Base-by-base conservation (phyloP, 352 stramenopile genomes). In the Lagenidium sp. region DNA sequence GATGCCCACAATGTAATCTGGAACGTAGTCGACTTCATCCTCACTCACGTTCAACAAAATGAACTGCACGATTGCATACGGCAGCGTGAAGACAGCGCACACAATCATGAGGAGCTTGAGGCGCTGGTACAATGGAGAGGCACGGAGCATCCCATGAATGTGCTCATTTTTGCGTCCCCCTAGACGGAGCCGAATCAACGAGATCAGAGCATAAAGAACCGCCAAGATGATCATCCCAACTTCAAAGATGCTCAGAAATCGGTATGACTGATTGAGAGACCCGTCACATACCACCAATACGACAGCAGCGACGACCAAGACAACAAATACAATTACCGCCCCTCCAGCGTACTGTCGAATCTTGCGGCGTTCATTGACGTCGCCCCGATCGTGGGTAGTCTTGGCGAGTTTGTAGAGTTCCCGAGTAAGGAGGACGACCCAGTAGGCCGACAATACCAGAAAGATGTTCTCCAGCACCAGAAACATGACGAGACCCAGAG, bases 41-140 rank as follows among this genome's bases (percentile, higher is more conserved):
- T 64, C 47, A 5, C 45, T 52, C 41, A 85, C 50, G 13, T 50
- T 51, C n/a, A 85, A 45, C 24, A 85, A 38, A 15, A 28, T 46
- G 6, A 82, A 42, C 43, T 85, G 72, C 20, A 85, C 28, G 19
- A 63, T 53, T 37, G 62, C 76, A 53, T 82, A 84, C n/a, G 73
- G 73, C 13, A 85, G 50, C 26, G 69, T 83, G 55, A 85, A 85
- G 16, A 85, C 40, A 6, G 60, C 59, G 19, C 68, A 77, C 43
- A 82, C 65, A 45, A 84, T 72, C 50, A 88, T 42, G 36, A 88
- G 55, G 40, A 53, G 32, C 57, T 85, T 85, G 42, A 88, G 65
- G 18, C 75, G 52, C 8, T 55, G 49, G 37, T 88, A 88, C 11
- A 88, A 47, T 34, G 75, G 75, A 29, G 75, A 88, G 15, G 69